Evolutionary conservation across 2,329 filamentous ascomycete genomes (phyloP).

Genomic region (Escovopsis weberi): DNA sequence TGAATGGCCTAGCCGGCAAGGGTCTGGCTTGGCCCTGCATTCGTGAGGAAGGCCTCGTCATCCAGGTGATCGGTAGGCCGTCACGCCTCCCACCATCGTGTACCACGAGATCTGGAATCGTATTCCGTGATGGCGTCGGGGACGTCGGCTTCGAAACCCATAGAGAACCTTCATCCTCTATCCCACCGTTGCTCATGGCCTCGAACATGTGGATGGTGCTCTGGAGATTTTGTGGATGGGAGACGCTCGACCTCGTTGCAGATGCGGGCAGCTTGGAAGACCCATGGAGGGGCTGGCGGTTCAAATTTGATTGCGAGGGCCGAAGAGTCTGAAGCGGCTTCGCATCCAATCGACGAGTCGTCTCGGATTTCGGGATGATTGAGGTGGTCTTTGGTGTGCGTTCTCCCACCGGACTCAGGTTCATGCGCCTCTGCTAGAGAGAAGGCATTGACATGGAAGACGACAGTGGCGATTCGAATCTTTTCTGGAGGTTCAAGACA

Average conservation of each 20-base stretch:
- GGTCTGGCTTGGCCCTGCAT: neutral
- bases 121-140: too few relatives aligned
- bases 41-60: neutral
- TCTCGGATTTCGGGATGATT: neutral
- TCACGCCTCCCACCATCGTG: neutral
- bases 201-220: too few relatives aligned
- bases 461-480: constrained; percentile 8
- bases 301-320: neutral
- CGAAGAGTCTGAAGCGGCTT: neutral
- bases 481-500: constrained; percentile 10
- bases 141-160: too few relatives aligned
- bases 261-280: too few relatives aligned
- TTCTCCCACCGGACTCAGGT: constrained; percentile 1
- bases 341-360: neutral
- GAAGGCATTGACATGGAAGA: constrained; percentile 5
- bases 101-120: too few relatives aligned
- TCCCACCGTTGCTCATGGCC: too few relatives aligned
- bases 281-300: too few relatives aligned
- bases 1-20: neutral
- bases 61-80: too few relatives aligned
- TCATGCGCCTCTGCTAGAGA: constrained; percentile 3
- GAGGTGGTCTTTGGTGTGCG: neutral
- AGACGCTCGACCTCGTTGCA: too few relatives aligned
- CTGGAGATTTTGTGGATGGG: too few relatives aligned
- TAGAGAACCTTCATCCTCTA: too few relatives aligned